Conservation (phyloP, 2,329 filamentous ascomycete genomes). For the Pyricularia sp. region DNA sequence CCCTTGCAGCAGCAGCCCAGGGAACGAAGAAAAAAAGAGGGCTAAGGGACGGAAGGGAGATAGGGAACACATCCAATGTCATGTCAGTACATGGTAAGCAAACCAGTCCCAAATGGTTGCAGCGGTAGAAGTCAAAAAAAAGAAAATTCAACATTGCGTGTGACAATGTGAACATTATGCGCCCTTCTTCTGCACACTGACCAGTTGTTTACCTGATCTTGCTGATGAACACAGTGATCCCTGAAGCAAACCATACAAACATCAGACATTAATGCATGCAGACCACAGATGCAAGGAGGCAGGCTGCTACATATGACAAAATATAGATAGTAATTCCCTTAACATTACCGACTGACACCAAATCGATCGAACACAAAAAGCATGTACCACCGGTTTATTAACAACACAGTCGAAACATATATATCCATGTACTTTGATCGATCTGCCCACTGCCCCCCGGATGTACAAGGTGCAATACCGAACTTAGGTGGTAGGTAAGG, state of each 20-base stretch:
- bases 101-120: neutral
- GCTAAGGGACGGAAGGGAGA: neutral
- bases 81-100: neutral
- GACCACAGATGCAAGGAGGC: neutral
- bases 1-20: neutral
- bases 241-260: neutral
- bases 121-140: neutral
- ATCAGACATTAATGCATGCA: neutral
- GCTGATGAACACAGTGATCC: neutral
- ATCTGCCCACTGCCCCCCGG: neutral
- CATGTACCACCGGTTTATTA: neutral
- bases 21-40: no score
- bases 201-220: neutral
- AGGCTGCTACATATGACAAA: neutral
- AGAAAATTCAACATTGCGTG: neutral
- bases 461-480: neutral
- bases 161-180: neutral
- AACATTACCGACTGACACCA: neutral
- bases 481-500: no score
- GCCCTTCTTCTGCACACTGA: neutral
- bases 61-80: neutral
- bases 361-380: neutral
- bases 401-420: neutral
- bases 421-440: neutral
- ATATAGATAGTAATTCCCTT: neutral